Evolutionary conservation across 371 early-diverging fungal genomes (phyloP).

Genomic region (Syncephalastrum racemosum): DNA sequence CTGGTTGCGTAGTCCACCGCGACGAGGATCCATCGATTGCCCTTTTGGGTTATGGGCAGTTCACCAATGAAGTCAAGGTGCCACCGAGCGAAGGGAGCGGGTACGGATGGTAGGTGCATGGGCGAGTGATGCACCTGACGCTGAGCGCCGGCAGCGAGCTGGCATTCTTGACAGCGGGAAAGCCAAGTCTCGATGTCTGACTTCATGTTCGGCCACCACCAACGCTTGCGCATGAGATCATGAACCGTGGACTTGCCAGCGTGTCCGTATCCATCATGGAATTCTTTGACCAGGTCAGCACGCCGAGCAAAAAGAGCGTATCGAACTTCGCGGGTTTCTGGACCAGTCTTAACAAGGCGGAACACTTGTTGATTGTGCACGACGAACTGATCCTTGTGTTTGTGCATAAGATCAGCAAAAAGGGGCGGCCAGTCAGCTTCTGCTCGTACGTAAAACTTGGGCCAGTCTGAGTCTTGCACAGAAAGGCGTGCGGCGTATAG

Average conservation of each 20-base stretch:
- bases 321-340: neutral
- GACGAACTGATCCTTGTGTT: constrained; percentile 10
- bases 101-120: too few species aligned
- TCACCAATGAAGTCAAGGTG: constrained; percentile 27
- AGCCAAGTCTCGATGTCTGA: constrained; percentile 10
- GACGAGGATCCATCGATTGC: constrained; percentile 15
- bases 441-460: constrained; percentile 9
- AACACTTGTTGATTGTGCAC: constrained; percentile 2
- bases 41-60: constrained; percentile 8
- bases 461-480: constrained; percentile 20
- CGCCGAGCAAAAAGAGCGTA: constrained; percentile 11
- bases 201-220: constrained; percentile 29
- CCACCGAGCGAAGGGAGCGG: too few species aligned
- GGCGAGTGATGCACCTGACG: constrained; percentile 11
- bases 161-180: constrained; percentile 15
- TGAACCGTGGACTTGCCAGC: constrained; percentile 8
- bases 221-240: constrained; percentile 14
- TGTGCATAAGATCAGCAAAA: neutral
- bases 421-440: constrained; percentile 7
- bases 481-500: constrained; percentile 1
- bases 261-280: constrained; percentile 16
- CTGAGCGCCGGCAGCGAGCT: constrained; percentile 14
- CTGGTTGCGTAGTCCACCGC: constrained; percentile 41
- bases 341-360: constrained; percentile 1
- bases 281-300: constrained; percentile 14